Evolutionary conservation across 257 asterid genomes (phyloP).

Genomic region (Solanum medicagineum): DNA sequence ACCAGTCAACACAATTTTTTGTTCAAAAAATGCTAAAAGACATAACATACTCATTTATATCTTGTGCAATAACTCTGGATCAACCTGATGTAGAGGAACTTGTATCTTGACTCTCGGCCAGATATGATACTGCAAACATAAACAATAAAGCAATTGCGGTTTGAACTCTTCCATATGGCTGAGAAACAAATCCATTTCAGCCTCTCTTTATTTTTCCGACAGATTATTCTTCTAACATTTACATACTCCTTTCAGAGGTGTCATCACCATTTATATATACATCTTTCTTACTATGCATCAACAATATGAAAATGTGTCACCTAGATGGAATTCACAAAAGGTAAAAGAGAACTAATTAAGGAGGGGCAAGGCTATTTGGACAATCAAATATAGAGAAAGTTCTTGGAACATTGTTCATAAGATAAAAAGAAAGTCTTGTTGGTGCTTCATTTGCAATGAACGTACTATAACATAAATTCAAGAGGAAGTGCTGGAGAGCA

Average conservation of each 20-base stretch:
- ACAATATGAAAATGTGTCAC: background rate
- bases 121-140: slow-evolving; percentile 47
- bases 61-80: slow-evolving; percentile 54
- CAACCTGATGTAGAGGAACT: slow-evolving; percentile 68
- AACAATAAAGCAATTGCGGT: background rate
- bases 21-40: background rate
- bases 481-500: no score
- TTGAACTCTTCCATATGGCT: background rate
- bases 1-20: background rate
- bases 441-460: background rate
- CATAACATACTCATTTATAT: slow-evolving; percentile 46
- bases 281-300: background rate
- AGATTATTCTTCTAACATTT: background rate
- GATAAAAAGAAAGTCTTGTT: no score
- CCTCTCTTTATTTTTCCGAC: background rate
- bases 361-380: no score
- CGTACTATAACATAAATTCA: no score
- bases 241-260: background rate
- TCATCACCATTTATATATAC: background rate
- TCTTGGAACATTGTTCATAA: background rate
- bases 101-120: slow-evolving; percentile 74
- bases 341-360: no score
- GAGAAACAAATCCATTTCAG: background rate
- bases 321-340: background rate
- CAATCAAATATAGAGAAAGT: background rate